These are phyloP conservation scores for Tricladium varicosporioides DNA, from an alignment of 2,329 filamentous ascomycete genomes.

Conservation along the genomic window DNA sequence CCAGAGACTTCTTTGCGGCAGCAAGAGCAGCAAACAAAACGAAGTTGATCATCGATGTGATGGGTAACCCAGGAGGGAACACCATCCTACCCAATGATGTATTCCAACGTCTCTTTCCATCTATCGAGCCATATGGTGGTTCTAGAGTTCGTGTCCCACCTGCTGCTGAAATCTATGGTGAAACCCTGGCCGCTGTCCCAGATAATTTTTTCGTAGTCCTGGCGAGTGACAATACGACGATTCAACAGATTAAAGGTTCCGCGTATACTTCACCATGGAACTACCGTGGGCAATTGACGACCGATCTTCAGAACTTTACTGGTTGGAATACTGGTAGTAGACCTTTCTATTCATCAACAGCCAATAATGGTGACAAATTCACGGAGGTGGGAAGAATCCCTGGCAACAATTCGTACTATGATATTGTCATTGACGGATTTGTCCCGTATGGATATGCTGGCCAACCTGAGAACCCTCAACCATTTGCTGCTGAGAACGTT, in stretches of 20 bases:
- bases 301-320: conserved; percentile 8
- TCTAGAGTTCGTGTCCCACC: conserved; percentile 3
- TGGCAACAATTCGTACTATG: conserved; percentile 5
- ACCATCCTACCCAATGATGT: neutral
- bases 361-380: conserved; percentile 9
- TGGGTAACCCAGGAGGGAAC: conserved; percentile 15
- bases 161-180: conserved; percentile 2
- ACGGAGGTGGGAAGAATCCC: conserved; percentile 3
- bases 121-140: conserved; percentile 7
- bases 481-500: conserved; percentile 40
- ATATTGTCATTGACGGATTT: conserved; percentile 13
- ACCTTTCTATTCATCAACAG: conserved; percentile 2
- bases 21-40: neutral
- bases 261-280: conserved; percentile 1
- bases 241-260: neutral
- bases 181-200: conserved; percentile 1
- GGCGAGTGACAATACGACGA: neutral
- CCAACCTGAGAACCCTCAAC: conserved; percentile 16
- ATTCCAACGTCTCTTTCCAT: conserved; percentile 14
- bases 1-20: conserved; percentile 4
- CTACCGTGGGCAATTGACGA: conserved; percentile 1
- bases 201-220: neutral
- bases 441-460: conserved; percentile 25
- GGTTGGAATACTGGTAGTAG: neutral
- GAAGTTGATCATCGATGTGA: conserved; percentile 15